These are phyloP conservation scores for Aphanomyces euteiches DNA, from an alignment of 352 stramenopile genomes.

Conservation along the genomic window DNA sequence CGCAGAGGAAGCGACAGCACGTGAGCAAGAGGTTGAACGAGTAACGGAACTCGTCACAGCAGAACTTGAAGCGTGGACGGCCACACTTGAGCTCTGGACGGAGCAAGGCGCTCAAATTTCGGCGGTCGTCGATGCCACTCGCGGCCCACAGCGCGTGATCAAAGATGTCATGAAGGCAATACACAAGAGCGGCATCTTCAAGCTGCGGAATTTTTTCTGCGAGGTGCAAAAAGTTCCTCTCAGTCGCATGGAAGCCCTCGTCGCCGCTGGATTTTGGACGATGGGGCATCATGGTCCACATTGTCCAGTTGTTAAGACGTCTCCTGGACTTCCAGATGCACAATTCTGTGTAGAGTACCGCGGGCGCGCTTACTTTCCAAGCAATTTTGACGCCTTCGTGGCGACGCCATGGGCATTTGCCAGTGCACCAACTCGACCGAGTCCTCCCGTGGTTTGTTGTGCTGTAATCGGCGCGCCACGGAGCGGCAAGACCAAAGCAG, in stretches of 20 bases:
- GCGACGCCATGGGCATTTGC: conserved; percentile 5
- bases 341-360: conserved; percentile 11
- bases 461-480: not conserved
- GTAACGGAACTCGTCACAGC: not conserved
- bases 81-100: not conserved
- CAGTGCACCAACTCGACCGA: not conserved
- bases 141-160: conserved; percentile 2
- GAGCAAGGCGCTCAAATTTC: conserved; percentile 7
- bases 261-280: conserved; percentile 6
- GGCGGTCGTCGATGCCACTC: not conserved
- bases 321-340: not conserved
- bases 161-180: not conserved
- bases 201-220: conserved; percentile 8
- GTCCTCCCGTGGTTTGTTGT: not conserved
- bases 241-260: not conserved
- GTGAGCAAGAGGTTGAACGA: not conserved
- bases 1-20: not conserved
- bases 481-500: not conserved
- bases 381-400: not conserved
- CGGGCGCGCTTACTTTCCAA: not conserved
- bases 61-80: conserved; percentile 10
- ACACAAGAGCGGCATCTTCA: not conserved
- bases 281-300: conserved; percentile 16
- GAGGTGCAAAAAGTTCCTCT: not conserved
- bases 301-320: not conserved